Evolutionary conservation across 495 filamentous ascomycete genomes (phyloP), one percentile per base, ranked within the genome.

Genomic region (Penicillium waksmanii): DNA sequence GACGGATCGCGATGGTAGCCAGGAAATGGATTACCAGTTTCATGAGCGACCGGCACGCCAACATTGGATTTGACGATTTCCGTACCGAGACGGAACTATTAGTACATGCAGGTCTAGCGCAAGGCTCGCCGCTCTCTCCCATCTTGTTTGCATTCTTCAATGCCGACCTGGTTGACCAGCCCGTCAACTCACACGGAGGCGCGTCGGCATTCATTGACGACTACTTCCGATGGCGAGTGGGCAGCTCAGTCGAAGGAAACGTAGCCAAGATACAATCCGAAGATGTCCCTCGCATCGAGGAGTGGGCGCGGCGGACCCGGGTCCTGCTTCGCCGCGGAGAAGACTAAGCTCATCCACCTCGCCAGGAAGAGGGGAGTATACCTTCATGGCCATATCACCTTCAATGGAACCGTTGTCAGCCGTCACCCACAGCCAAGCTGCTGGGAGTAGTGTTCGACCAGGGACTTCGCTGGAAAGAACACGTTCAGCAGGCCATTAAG

Each of bases 101-200:
- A 11, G 60, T 9, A 7, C 64, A 74, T 27, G 58, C 67, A 3
- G 67, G 67, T 8, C 60, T 73, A 4, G 66, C 70, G 2, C 62
- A 75, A 42, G 66, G 66, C 0, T 75, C 63, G 0, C 66, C 65
- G 0, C 55, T 75, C 0, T 73, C 66, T 0, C 65, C 68, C 12
- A 66, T 75, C 34, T 23, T 72, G 5, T 75, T 70, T 19, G 21
- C 49, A 25, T 70, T 73, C 49, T 74, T 66, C 36, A 74, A 72
- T 53, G 11, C 12, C 36, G 36, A 40, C 36, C 36, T 40, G 5
- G 36, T 40, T 9, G 36, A 40, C n/a, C 36, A 40, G 8, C 36
- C 36, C 36, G 36, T 40, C n/a, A 5, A 40, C 36, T 40, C 5
- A 12, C 25, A 27, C 25, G 4, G 25, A 27, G 25, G 25, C 6